Evolutionary conservation across 2,329 filamentous ascomycete species (phyloP).

Genomic region (Cercospora brassicicola): DNA sequence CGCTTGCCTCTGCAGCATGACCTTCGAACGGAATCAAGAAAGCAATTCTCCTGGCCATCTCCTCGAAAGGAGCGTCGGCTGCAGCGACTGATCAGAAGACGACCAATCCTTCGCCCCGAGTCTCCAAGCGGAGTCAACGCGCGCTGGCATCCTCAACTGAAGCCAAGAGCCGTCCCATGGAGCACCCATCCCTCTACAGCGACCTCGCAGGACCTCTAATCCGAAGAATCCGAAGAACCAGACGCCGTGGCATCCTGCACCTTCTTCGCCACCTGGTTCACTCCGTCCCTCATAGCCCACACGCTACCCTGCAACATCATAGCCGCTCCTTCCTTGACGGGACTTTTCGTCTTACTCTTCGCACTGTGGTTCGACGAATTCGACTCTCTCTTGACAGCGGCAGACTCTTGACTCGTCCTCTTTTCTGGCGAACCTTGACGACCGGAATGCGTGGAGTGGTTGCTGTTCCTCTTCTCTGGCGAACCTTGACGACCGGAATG

Average conservation of each 20-base stretch:
- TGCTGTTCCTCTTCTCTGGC: background rate
- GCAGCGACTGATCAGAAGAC: background rate
- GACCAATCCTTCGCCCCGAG: no score
- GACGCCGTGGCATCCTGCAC: background rate
- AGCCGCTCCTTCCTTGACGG: background rate
- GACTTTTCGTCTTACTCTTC: background rate
- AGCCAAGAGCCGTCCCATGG: no score
- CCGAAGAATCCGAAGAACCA: background rate
- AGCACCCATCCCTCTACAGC: no score
- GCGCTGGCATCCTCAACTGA: no score
- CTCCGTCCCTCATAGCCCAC: background rate
- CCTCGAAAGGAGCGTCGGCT: background rate
- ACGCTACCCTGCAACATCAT: background rate
- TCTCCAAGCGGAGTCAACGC: no score
- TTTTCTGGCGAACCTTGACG: background rate
- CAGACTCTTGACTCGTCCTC: background rate
- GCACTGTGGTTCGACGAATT: background rate
- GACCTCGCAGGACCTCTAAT: background rate
- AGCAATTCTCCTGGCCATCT: background rate
- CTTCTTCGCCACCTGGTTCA: background rate
- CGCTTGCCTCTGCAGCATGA: background rate
- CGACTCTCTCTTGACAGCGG: background rate
- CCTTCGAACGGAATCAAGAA: background rate
- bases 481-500: background rate
- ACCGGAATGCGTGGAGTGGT: no score